phyloP scores from a whole-genome alignment of 495 filamentous ascomycete species.

The Aspergillus olivimuriae region DNA sequence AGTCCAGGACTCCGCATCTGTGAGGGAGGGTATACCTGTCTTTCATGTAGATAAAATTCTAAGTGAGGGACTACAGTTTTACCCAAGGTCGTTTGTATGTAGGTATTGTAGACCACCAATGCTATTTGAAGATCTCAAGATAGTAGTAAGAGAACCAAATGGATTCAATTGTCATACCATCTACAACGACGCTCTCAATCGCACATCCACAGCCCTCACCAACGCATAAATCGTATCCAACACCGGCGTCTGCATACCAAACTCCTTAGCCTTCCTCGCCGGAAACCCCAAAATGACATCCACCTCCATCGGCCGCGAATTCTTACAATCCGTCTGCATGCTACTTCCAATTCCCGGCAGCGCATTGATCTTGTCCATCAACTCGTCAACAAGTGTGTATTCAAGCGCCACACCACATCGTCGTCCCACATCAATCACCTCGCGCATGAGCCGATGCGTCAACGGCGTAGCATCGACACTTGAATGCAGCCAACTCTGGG shows the following conservation, averaged over 20 bases:
- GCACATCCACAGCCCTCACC: constrained; percentile 30
- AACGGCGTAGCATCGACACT: constrained; percentile 34
- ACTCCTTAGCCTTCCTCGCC: constrained; percentile 40
- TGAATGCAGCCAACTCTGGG: constrained; percentile 40
- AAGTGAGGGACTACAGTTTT: too few species aligned
- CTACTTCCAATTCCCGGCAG: constrained; percentile 43
- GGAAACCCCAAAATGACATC: constrained; percentile 52
- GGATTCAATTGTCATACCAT: too few species aligned
- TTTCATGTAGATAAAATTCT: too few species aligned
- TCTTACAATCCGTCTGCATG: constrained; percentile 48
- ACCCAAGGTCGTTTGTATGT: too few species aligned
- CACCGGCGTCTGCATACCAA: constrained; percentile 40
- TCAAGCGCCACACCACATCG: constrained; percentile 34
- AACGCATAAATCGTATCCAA: constrained; percentile 44
- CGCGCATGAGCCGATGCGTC: constrained; percentile 39
- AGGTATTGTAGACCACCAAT: too few species aligned
- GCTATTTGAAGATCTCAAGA: too few species aligned
- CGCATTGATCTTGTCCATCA: constrained; percentile 36
- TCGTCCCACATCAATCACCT: constrained; percentile 43
- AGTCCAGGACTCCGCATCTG: too few species aligned
- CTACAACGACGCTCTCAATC: constrained; percentile 5
- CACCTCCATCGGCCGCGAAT: constrained; percentile 45
- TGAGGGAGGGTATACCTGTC: too few species aligned
- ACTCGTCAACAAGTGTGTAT: constrained; percentile 31
- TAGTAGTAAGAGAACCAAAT: too few species aligned